Base-by-base conservation (phyloP, 2,329 filamentous ascomycete species). In the Claviceps maximensis region DNA sequence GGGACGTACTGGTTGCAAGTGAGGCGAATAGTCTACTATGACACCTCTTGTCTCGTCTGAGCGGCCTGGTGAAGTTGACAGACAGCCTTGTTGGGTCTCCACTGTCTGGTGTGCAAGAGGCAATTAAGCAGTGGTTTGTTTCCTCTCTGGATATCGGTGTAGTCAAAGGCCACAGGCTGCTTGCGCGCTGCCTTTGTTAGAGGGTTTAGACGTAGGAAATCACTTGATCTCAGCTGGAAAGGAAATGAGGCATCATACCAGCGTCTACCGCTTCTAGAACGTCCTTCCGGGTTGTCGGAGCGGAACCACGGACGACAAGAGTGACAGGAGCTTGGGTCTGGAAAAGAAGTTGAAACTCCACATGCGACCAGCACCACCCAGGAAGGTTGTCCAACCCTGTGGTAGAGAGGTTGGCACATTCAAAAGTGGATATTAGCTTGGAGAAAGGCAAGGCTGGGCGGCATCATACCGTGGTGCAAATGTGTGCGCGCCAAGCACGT, bases 401-500 rank as follows among this genome's bases (percentile, higher is more conserved):
- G 45, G 23, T 36, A 36, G 8, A 23, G 12, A 33, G 25, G 44
- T 42, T 49, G 33, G 38, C 15, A 44, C 21, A 51, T 48, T 31
- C 40, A 48, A 49, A 49, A 54, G 53, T 51, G 49, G 53, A 46
- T 47, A 49, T 25, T 21, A 23, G 17, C 21, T 47, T 44, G 19
- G 41, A n/a, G 42, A 40, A 36, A 36, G 41, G 3, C 19, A 36
- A 50, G 27, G 29, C 15, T 21, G 12, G 17, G 21, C 31, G 27
- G 41, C 25, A 23, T 15, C 13, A 13, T 23, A 25, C 36, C 36
- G 36, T 38, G 17, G 36, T 38, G 17, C 17, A 17, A 38, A 38
- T 38, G 17, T n/a, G 33, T 38, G n/a, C 38, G 38, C 15, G 49
- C 49, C 27, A 25, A 33, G 25, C 49, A 54, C 41, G 40, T 51